These are phyloP conservation scores for Gillenia trifoliata DNA, from an alignment of 306 rosid species.

Conservation along the genomic window DNA sequence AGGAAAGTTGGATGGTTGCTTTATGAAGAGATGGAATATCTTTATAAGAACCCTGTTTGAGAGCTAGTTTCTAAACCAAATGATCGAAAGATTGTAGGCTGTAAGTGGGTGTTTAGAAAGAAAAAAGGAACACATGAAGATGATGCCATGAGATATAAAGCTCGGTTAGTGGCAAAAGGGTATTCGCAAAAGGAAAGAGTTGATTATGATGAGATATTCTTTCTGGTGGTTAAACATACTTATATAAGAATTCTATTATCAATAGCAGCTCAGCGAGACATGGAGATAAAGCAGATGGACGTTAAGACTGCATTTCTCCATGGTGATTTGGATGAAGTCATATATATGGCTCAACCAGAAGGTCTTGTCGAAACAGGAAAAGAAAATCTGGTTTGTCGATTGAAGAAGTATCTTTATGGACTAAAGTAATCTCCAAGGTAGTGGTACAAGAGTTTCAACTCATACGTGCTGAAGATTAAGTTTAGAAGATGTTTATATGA, in stretches of 20 bases:
- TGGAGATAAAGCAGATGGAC: neutral
- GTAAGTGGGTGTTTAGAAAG: neutral
- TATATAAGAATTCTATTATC: neutral
- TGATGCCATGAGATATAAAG: neutral
- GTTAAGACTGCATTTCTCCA: neutral
- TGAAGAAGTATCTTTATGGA: too few species aligned
- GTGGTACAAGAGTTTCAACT: too few species aligned
- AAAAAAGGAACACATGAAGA: neutral
- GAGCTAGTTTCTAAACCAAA: neutral
- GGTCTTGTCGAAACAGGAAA: neutral
- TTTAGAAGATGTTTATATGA: neutral
- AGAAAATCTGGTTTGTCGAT: neutral
- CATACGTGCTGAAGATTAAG: too few species aligned
- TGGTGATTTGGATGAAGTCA: neutral
- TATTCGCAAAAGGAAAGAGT: neutral
- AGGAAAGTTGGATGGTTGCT: too few species aligned
- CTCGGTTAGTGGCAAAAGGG: neutral
- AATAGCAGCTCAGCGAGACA: neutral
- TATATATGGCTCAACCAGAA: neutral
- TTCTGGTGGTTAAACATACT: neutral
- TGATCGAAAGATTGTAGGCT: neutral
- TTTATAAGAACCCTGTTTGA: neutral
- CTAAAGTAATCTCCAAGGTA: too few species aligned
- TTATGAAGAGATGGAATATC: neutral
- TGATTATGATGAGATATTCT: neutral